These are phyloP conservation scores for Gelatoporia subvermispora DNA, from an alignment of 768 basidiomycete genomes.

Conservation along the genomic window DNA sequence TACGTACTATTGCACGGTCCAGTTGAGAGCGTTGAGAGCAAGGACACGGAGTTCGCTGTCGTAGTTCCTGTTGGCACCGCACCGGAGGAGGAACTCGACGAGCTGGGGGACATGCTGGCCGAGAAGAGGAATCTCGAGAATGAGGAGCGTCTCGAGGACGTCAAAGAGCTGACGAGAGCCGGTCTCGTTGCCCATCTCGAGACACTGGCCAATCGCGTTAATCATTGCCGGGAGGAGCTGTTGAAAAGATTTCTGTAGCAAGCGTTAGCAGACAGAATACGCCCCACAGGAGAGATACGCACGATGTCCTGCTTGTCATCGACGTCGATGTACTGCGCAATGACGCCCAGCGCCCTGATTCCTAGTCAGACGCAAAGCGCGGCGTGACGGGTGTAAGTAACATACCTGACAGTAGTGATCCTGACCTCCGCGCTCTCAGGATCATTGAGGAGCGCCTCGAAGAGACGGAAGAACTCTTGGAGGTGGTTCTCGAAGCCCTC, in stretches of 20 bases:
- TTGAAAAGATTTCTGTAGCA: constrained; percentile 77
- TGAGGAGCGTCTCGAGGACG: constrained; percentile 91
- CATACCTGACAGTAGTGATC: constrained; percentile 80
- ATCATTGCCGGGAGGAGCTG: constrained; percentile 83
- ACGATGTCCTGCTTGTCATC: constrained; percentile 88
- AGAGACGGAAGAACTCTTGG: constrained; percentile 73
- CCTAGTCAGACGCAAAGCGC: not conserved
- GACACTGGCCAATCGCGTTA: constrained; percentile 77
- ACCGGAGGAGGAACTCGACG: constrained; percentile 80
- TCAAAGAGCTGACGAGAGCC: constrained; percentile 90
- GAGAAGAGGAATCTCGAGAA: constrained; percentile 93
- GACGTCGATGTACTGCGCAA: constrained; percentile 87
- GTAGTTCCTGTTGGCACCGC: constrained; percentile 72
- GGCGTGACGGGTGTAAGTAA: not conserved
- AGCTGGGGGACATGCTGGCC: constrained; percentile 84
- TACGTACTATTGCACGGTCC: constrained; percentile 92
- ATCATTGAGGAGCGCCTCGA: constrained; percentile 68
- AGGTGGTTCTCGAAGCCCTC: constrained; percentile 82
- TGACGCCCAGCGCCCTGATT: constrained; percentile 75
- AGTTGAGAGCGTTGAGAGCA: constrained; percentile 88
- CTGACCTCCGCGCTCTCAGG: constrained; percentile 86
- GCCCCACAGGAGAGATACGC: constrained; percentile 25
- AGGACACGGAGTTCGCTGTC: constrained; percentile 83
- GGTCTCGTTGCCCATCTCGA: constrained; percentile 74
- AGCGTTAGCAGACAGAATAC: too few relatives aligned